Conservation (phyloP, 2,329 filamentous ascomycete species). For the Colletotrichum musae region DNA sequence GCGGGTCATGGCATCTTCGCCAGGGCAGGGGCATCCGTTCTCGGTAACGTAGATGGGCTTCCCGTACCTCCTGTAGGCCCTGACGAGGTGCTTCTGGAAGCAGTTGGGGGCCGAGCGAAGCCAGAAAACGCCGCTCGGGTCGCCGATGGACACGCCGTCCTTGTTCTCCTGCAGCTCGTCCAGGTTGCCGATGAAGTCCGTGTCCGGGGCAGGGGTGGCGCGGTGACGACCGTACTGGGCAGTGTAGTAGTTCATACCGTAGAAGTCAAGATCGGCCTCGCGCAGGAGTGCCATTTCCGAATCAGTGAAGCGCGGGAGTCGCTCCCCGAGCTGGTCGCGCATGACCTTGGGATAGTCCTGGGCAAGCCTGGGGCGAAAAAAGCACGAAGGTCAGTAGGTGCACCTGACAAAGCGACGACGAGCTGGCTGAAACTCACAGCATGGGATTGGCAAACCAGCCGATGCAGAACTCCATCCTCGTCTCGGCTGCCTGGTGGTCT, state of each 20-base stretch:
- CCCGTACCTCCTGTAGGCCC: constrained; percentile 56
- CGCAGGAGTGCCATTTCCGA: constrained; percentile 54
- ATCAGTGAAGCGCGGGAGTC: constrained; percentile 53
- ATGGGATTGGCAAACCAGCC: no score
- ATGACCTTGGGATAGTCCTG: constrained; percentile 56
- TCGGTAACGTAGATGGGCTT: constrained; percentile 59
- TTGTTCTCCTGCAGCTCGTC: constrained; percentile 52
- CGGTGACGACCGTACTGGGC: constrained; percentile 54
- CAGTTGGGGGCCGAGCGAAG: constrained; percentile 54
- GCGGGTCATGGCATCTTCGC: constrained; percentile 51
- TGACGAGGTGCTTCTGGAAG: constrained; percentile 53
- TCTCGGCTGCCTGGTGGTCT: constrained; percentile 53
- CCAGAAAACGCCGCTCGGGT: constrained; percentile 55
- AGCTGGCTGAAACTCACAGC: no score
- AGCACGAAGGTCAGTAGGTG: no score
- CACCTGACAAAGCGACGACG: no score
- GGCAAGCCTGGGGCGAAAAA: constrained; percentile 42
- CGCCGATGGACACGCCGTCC: constrained; percentile 49
- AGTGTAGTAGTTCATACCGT: constrained; percentile 60
- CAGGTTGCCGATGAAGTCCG: constrained; percentile 56
- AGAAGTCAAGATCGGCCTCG: constrained; percentile 52
- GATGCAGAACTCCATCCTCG: constrained; percentile 54
- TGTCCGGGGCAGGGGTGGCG: constrained; percentile 50
- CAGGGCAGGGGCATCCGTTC: constrained; percentile 56
- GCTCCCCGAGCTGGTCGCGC: constrained; percentile 54